phyloP scores from a whole-genome alignment of 176 grass and related monocot species.

The Pharus latifolius region DNA sequence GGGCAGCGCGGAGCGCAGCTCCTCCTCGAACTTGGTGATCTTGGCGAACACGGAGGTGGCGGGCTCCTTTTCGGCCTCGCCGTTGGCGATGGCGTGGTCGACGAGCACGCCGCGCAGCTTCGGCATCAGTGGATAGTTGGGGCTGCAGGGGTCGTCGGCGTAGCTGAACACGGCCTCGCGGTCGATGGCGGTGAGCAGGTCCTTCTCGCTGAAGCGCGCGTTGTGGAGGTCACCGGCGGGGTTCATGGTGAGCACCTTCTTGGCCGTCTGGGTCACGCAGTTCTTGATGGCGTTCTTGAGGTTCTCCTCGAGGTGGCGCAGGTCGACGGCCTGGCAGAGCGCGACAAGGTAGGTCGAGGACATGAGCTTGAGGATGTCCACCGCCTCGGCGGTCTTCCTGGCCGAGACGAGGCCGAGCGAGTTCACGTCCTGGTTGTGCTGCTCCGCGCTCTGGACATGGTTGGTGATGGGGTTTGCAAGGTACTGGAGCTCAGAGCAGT shows the following conservation, averaged over 20 bases:
- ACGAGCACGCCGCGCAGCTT: slow-evolving; percentile 79
- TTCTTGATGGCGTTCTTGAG: slow-evolving; percentile 58
- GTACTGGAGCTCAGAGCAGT: slow-evolving; percentile 96
- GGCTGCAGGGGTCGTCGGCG: slow-evolving; percentile 64
- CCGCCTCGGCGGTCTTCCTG: slow-evolving; percentile 78
- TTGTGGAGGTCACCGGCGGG: slow-evolving; percentile 45
- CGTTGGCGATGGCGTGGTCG: slow-evolving; percentile 51
- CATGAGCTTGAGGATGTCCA: slow-evolving; percentile 96
- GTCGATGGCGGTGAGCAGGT: slow-evolving; percentile 58
- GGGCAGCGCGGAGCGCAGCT: slow-evolving; percentile 41
- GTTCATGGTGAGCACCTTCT: slow-evolving; percentile 71
- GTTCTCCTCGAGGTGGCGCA: slow-evolving; percentile 89
- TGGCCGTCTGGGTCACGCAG: slow-evolving; percentile 48
- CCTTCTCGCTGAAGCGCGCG: slow-evolving; percentile 70
- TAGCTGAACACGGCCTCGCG: slow-evolving; percentile 66
- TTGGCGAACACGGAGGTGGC: slow-evolving; percentile 55
- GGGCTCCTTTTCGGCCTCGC: slow-evolving; percentile 38
- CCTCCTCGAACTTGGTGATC: slow-evolving; percentile 71
- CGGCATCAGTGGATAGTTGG: slow-evolving; percentile 51
- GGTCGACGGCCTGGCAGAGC: slow-evolving; percentile 70
- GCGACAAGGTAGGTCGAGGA: slow-evolving; percentile 70
- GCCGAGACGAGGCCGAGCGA: slow-evolving; percentile 80
- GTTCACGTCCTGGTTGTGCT: slow-evolving; percentile 99
- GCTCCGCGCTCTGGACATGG: slow-evolving; percentile 96
- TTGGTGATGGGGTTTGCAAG: slow-evolving; percentile 89